Base-by-base conservation (phyloP, 306 rosid species). In the Gastrolobium villosum region DNA sequence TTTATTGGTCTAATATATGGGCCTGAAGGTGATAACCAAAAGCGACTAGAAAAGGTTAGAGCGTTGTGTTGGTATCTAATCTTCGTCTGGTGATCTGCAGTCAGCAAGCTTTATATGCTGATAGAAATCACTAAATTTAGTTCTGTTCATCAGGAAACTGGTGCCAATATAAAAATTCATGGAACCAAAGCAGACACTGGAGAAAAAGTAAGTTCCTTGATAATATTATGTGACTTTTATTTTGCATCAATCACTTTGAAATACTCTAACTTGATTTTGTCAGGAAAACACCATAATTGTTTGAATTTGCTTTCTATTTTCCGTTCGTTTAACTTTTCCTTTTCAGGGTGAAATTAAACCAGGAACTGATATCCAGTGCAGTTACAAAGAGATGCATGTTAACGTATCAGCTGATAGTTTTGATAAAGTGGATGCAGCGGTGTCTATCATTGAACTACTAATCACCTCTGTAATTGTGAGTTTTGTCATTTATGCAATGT, bases 371-470 rank as follows among this genome's bases (percentile, higher is more conserved):
- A 43, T 78, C 64, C 93, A 82, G 55, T 45, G 83, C 79, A 73
- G 81, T 77, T 90, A 88, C 84, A 86, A 90, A 79, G 94, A 95
- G 74, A 85, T 95, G 68, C 77, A 78, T 32, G 92, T 91, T 79
- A 81, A 81, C 62, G 74, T 93, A 78, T 87, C 96, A 74, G 99
- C 97, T 75, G 98, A 95, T 65, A 88, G 90, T 83, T 95, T 83
- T 81, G 99, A 93, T 76, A 90, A 95, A 88, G 89, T 95, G 63
- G 99, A 93, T 81, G 94, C 96, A 10, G 96, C 99, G 9, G 85
- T 88, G 81, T 89, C 98, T 39, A 88, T 95, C 35, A 86, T 95
- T 78, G 96, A 93, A 79, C 83, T 95, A 71, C 85, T 95, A 37
- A 72, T 95, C 78, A 86, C 89, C 79, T 93, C 99, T 61, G 75